These are phyloP conservation scores for Penicillium oxalicum DNA, from an alignment of 2,329 filamentous ascomycete species.

Conservation along the genomic window DNA sequence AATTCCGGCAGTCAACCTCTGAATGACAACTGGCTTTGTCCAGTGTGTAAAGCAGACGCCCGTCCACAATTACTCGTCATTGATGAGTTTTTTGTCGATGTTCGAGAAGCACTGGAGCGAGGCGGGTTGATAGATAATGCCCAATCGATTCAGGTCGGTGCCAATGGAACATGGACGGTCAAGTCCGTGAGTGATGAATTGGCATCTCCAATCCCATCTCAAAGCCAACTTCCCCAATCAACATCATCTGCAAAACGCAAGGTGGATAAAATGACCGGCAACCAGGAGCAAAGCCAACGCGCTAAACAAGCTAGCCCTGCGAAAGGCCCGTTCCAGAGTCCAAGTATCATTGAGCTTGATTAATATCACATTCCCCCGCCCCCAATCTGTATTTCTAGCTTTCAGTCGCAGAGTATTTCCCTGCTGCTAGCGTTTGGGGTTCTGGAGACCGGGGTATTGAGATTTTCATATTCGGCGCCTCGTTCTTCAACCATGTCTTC, in stretches of 20 bases:
- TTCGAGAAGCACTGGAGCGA: slow-evolving; percentile 52
- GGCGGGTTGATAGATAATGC: slow-evolving; percentile 46
- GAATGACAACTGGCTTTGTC: slow-evolving; percentile 69
- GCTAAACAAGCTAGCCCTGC: slow-evolving; percentile 6
- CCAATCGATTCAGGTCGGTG: slow-evolving; percentile 57
- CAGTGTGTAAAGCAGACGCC: slow-evolving; percentile 72
- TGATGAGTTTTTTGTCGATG: slow-evolving; percentile 65
- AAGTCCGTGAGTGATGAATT: slow-evolving; percentile 34
- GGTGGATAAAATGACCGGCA: slow-evolving; percentile 1
- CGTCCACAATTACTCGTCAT: slow-evolving; percentile 64
- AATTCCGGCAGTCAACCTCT: slow-evolving; percentile 40
- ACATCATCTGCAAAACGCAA: slow-evolving; percentile 10
- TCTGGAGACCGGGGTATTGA: too few relatives aligned
- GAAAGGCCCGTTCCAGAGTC: neutral
- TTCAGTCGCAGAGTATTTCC: neutral
- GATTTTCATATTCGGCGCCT: too few relatives aligned
- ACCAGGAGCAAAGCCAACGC: slow-evolving; percentile 13
- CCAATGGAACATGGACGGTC: slow-evolving; percentile 61
- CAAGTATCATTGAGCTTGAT: slow-evolving; percentile 19
- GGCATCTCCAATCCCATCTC: neutral
- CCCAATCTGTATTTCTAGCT: too few relatives aligned
- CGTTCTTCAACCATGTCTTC: too few relatives aligned
- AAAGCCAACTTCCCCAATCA: neutral
- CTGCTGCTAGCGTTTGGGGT: neutral
- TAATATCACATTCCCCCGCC: neutral